A percentile compares a stretch with the other conserved stretches of the same genome.
Evolutionary conservation across 805 yeast genomes (phyloP).

Genomic region (Wickerhamomyces bisporus): DNA sequence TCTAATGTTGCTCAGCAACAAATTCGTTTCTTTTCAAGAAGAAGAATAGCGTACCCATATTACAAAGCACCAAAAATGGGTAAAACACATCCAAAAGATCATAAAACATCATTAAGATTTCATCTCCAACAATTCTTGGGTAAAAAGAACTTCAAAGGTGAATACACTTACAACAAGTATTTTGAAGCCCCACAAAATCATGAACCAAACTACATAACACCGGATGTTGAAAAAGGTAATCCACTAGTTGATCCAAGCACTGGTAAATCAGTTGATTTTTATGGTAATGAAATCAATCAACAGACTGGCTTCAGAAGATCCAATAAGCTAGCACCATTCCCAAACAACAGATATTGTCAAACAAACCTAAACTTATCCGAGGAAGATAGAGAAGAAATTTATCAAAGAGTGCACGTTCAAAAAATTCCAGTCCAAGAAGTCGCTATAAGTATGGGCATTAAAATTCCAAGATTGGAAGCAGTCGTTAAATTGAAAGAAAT

Average conservation of each 20-base stretch:
- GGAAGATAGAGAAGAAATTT: conserved; percentile 55
- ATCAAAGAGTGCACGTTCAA: conserved; percentile 47
- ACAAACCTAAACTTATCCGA: conserved; percentile 60
- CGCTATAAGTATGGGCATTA: conserved; percentile 73
- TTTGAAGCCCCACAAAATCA: conserved; percentile 62
- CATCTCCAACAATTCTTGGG: conserved; percentile 75
- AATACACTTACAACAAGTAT: conserved; percentile 72
- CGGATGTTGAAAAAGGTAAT: conserved; percentile 41
- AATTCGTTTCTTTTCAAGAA: conserved; percentile 42
- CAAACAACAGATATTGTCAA: conserved; percentile 61
- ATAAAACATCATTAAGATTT: conserved; percentile 51
- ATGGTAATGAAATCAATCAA: conserved; percentile 10
- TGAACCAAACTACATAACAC: conserved; percentile 66
- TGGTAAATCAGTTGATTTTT: conserved; percentile 25
- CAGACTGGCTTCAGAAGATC: conserved; percentile 3
- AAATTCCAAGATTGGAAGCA: conserved; percentile 88
- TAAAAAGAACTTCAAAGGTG: conserved; percentile 78
- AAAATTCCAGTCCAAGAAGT: conserved; percentile 62
- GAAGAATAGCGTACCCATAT: conserved; percentile 49
- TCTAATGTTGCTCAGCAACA: conserved; percentile 24
- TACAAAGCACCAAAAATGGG: conserved; percentile 41
- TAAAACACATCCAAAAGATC: conserved; percentile 35
- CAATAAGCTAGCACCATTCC: conserved; percentile 67
- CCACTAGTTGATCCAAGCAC: conserved; percentile 30
- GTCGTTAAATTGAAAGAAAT: conserved; percentile 60